Conservation (phyloP, 495 filamentous ascomycete species). For the Aspergillus ostianus region DNA sequence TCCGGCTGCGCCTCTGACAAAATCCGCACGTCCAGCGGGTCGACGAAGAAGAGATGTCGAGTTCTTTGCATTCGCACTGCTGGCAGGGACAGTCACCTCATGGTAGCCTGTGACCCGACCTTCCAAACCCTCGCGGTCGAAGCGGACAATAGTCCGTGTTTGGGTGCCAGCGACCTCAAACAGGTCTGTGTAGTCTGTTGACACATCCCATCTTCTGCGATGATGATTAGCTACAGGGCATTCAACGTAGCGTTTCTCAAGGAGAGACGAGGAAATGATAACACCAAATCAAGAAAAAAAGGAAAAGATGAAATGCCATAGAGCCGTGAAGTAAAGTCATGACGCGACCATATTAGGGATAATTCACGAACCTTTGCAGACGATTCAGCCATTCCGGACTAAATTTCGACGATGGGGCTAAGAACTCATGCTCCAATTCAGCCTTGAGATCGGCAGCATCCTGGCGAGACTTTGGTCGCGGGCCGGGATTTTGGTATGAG, state of each 20-base stretch:
- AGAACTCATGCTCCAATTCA: slow-evolving; percentile 72
- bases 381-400: slow-evolving; percentile 80
- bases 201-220: slow-evolving; percentile 73
- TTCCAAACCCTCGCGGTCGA: slow-evolving; percentile 88
- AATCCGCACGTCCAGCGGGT: slow-evolving; percentile 83
- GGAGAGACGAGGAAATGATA: too few relatives aligned
- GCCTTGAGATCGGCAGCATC: slow-evolving; percentile 58
- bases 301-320: too few relatives aligned
- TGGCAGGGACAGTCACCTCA: slow-evolving; percentile 89
- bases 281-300: too few relatives aligned
- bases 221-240: slow-evolving; percentile 18
- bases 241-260: not conserved
- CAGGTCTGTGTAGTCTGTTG: slow-evolving; percentile 71
- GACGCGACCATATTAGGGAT: not conserved
- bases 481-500: slow-evolving; percentile 32
- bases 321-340: slow-evolving; percentile 4
- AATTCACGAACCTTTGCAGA: slow-evolving; percentile 65
- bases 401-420: slow-evolving; percentile 75
- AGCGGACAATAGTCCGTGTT: slow-evolving; percentile 87
- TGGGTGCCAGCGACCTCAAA: slow-evolving; percentile 89
- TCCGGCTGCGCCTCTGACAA: slow-evolving; percentile 91
- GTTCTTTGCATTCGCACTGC: slow-evolving; percentile 90
- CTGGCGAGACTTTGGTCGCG: slow-evolving; percentile 52
- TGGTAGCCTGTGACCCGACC: slow-evolving; percentile 91
- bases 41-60: slow-evolving; percentile 88